Evolutionary conservation across 1,139 yeast genomes (phyloP).

Genomic region (Debaryomyces sp.): DNA sequence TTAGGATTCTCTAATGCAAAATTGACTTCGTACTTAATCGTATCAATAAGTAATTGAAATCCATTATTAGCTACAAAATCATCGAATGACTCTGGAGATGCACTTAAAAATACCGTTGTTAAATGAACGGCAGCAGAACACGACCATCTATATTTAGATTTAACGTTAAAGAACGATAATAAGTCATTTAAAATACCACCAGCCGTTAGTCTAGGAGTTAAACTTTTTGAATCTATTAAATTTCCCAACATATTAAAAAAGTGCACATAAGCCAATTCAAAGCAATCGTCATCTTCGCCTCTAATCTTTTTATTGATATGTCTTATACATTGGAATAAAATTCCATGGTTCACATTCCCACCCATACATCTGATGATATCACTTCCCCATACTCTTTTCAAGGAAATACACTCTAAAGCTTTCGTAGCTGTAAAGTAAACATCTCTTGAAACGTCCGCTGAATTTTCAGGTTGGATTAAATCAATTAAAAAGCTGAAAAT

Average conservation of each 20-base stretch:
- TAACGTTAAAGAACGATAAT: slow-evolving; percentile 59
- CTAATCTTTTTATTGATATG: slow-evolving; percentile 54
- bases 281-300: slow-evolving; percentile 33
- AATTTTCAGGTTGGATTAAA: slow-evolving; percentile 59
- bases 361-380: slow-evolving; percentile 82
- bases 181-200: slow-evolving; percentile 78
- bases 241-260: slow-evolving; percentile 63
- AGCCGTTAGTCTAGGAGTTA: slow-evolving; percentile 45
- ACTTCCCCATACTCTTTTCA: slow-evolving; percentile 70
- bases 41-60: slow-evolving; percentile 58
- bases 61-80: slow-evolving; percentile 73
- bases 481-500: slow-evolving; percentile 73
- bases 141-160: slow-evolving; percentile 56
- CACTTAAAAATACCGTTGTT: slow-evolving; percentile 54
- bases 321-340: slow-evolving; percentile 72
- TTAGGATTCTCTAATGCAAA: slow-evolving; percentile 61
- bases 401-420: slow-evolving; percentile 71
- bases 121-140: slow-evolving; percentile 69
- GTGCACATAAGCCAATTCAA: slow-evolving; percentile 52
- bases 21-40: slow-evolving; percentile 68
- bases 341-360: slow-evolving; percentile 90
- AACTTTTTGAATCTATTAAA: slow-evolving; percentile 54
- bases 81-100: slow-evolving; percentile 50
- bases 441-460: slow-evolving; percentile 49
- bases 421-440: slow-evolving; percentile 64